These are phyloP conservation scores for Acacia acuminata DNA, from an alignment of 306 rosid genomes.

Conservation along the genomic window DNA sequence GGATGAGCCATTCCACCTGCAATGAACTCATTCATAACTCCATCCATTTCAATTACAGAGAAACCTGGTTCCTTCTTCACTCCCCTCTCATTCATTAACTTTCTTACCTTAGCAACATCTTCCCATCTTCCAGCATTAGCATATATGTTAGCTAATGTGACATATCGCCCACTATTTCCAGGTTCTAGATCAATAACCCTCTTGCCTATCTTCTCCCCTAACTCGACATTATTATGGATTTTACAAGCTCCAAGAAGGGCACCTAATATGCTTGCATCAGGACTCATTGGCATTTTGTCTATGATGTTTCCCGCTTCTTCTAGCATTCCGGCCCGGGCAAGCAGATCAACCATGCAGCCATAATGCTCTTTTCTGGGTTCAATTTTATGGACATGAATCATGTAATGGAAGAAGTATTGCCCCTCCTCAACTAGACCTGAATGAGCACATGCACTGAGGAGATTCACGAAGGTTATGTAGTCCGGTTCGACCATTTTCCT, in stretches of 20 bases:
- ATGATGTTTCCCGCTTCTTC: constrained; percentile 54
- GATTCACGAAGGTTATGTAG: constrained; percentile 56
- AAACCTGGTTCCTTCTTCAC: constrained; percentile 68
- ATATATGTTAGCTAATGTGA: constrained; percentile 57
- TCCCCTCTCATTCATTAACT: constrained; percentile 58
- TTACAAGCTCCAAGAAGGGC: constrained; percentile 81
- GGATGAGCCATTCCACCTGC: constrained; percentile 60
- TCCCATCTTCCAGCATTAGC: constrained; percentile 68
- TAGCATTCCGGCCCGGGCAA: constrained; percentile 59
- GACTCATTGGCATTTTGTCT: constrained; percentile 54
- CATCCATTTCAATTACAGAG: constrained; percentile 64
- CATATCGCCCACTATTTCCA: constrained; percentile 63
- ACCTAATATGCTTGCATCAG: constrained; percentile 59
- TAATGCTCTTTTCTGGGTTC: constrained; percentile 57
- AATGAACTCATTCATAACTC: constrained; percentile 54
- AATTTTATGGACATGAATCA: constrained; percentile 43
- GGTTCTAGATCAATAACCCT: constrained; percentile 64
- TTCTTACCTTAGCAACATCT: constrained; percentile 55
- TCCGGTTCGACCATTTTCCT: constrained; percentile 46
- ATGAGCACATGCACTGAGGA: constrained; percentile 67
- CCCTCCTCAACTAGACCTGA: constrained; percentile 61
- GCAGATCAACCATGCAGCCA: constrained; percentile 69
- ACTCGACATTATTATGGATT: constrained; percentile 53
- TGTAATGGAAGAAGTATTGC: constrained; percentile 37
- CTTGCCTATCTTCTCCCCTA: constrained; percentile 58